Evolutionary conservation across 2,329 filamentous ascomycete genomes (phyloP), one percentile per base, ranked within the genome.

Genomic region (Penicillium sp.): DNA sequence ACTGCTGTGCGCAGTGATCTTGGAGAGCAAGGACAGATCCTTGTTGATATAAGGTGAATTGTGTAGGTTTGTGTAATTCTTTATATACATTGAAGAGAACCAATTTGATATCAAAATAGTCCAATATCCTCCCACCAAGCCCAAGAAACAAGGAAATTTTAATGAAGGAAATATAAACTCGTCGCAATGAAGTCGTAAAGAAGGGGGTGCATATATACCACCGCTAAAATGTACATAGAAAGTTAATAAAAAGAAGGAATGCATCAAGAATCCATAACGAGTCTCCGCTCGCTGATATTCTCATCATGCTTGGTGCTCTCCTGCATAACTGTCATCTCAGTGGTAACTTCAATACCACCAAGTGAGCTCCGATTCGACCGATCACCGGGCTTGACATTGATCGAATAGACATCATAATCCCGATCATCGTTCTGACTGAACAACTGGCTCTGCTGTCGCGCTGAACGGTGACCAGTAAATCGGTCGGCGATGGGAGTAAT

Each of bases 281-380:
- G 33, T 31, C 56, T 57, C 18, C 59, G 56, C 35, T 69, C 56
- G 49, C 65, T 70, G 22, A 54, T 54, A 31, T 51, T 58, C 14
- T 67, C 62, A 26, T 54, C 62, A 9, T 55, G 49, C 23, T 56
- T 58, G 2, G 44, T 15, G 25, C 2, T 57, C 48, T 71, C 67
- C 46, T 67, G 65, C 47, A 61, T 54, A 26, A 64, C 48, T 3
- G 40, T 61, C 67, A 72, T 67, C 54, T 70, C 66, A 9, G 69
- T 72, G 1, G 62, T 69, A 12, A 71, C 68, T 49, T 71, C 69
- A 22, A 72, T 72, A 12, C 67, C 69, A 22, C 54, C 54, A 23
- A 61, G 45, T 4, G 60, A 58, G 25, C 57, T 53, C 2, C 49
- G 56, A 11, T 52, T 59, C 2, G 40, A 55, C 14, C 46, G 15